These are phyloP conservation scores for Penicillium olsonii DNA, from an alignment of 2,329 filamentous ascomycete genomes.

Conservation along the genomic window DNA sequence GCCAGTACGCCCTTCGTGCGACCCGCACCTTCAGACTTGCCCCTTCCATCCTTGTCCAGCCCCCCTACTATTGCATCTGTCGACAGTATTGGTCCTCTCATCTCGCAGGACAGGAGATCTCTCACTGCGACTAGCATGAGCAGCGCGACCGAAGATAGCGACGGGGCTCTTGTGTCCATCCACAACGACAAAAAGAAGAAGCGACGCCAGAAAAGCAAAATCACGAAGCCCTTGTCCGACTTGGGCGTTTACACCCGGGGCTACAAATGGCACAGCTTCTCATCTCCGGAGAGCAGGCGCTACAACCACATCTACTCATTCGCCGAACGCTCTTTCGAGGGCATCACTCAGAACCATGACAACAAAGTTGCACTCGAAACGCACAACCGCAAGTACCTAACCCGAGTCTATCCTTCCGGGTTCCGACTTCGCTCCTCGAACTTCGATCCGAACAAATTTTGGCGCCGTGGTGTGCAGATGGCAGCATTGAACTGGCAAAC, in stretches of 20 bases:
- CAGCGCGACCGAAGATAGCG: constrained; percentile 76
- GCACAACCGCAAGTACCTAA: constrained; percentile 89
- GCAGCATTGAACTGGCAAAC: constrained; percentile 98
- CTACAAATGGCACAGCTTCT: constrained; percentile 83
- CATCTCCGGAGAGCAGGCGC: constrained; percentile 73
- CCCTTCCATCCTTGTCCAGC: constrained; percentile 53
- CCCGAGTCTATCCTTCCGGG: constrained; percentile 89
- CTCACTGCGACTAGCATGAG: constrained; percentile 56
- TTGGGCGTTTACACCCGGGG: constrained; percentile 78
- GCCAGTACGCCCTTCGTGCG: constrained; percentile 75
- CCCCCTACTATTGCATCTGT: constrained; percentile 56
- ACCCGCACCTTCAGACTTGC: constrained; percentile 57
- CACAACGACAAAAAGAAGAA: constrained; percentile 58
- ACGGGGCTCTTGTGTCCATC: constrained; percentile 56
- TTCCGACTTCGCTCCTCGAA: constrained; percentile 85
- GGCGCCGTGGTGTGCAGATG: constrained; percentile 97
- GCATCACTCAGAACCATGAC: constrained; percentile 72
- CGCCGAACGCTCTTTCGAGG: constrained; percentile 84
- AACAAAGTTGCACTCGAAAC: constrained; percentile 77
- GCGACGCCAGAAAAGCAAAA: constrained; percentile 73
- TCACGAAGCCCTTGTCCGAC: constrained; percentile 77
- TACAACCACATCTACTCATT: constrained; percentile 97
- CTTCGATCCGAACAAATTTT: constrained; percentile 90
- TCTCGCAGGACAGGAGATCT: constrained; percentile 54
- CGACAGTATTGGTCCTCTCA: constrained; percentile 45